Base-by-base conservation (phyloP, 192 early-diverging fungal genomes). In the Coemansia guatemalensis region DNA sequence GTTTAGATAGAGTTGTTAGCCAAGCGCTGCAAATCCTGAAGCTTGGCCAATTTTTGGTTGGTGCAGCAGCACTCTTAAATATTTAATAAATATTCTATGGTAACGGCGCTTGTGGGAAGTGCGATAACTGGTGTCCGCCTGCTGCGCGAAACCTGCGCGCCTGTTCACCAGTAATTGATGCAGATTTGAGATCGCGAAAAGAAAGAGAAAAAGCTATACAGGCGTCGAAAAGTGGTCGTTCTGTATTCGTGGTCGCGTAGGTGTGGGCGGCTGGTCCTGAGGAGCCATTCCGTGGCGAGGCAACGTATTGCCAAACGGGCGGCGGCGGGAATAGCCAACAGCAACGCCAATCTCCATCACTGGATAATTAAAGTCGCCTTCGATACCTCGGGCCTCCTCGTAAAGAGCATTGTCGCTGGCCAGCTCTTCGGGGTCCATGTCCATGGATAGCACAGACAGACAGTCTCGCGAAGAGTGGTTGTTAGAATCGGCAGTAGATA, bases 351-450 rank as follows among this genome's bases (percentile, higher is more conserved):
- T 59, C 47, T 82, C 79, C 52, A 82, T 67, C 44, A 82, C 79
- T 0, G 79, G 79, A 41, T 82, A 82, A 57, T 82, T 75, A 30
- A 76, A 82, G 53, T 82, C 79, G 29, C 79, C 74, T 32, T 82
- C 79, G 12, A 61, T 62, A 12, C 53, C 53, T 22, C 79, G 74
- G 11, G 79, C 74, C 27, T 82, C 79, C 12, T 60, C 66, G 48
- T 69, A 82, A 24, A 82, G 48, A 24, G 53, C 59, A 30, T 82
- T 66, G 53, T 82, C 79, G 12, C 30, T 39, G 11, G 60, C 59
- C 12, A 49, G 24, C 26, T 73, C 79, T 17, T 33, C 26, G 14
- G 25, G 47, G 14, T 23, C 65, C 18, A 70, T 48, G 35, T 82
- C 79, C 73, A 82, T 76, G 5, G 73, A 75, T 25, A 82, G 54